phyloP scores from a whole-genome alignment of 208 protist genomes.

The Naegleria fowleri region DNA sequence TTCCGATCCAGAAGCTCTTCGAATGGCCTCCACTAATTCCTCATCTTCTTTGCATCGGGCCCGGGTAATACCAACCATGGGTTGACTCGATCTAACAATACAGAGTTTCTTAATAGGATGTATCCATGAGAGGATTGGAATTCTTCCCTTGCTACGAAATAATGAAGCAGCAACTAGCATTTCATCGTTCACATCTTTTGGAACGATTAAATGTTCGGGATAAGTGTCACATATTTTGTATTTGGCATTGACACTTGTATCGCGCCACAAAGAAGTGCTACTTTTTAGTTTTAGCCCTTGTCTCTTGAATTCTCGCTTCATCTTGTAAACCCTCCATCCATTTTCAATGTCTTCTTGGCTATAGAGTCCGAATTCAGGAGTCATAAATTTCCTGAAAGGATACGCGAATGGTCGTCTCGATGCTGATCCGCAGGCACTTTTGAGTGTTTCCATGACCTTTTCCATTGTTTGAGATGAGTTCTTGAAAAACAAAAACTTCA shows the following conservation, averaged over 20 bases:
- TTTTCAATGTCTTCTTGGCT: background rate
- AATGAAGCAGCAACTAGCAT: conserved; percentile 33
- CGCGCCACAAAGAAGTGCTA: background rate
- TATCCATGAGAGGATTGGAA: conserved; percentile 65
- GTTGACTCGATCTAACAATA: conserved; percentile 66
- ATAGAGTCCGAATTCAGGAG: background rate
- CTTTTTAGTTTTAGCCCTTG: background rate
- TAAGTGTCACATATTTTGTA: conserved; percentile 59
- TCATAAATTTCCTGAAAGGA: background rate
- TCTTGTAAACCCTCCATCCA: background rate
- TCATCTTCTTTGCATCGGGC: conserved; percentile 40
- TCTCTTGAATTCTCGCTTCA: background rate
- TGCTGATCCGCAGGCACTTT: background rate
- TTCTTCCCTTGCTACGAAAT: conserved; percentile 57
- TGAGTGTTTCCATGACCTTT: background rate
- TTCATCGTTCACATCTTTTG: conserved; percentile 34
- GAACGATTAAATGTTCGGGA: conserved; percentile 50
- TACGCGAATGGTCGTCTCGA: background rate
- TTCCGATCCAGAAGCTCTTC: background rate
- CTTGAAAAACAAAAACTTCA: background rate
- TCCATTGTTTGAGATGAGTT: background rate
- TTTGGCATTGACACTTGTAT: conserved; percentile 27
- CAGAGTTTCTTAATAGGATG: conserved; percentile 45
- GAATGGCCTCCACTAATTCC: conserved; percentile 12
- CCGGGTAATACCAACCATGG: conserved; percentile 50